phyloP scores from a whole-genome alignment of 441 rosid species.

The Populus hybrid region DNA sequence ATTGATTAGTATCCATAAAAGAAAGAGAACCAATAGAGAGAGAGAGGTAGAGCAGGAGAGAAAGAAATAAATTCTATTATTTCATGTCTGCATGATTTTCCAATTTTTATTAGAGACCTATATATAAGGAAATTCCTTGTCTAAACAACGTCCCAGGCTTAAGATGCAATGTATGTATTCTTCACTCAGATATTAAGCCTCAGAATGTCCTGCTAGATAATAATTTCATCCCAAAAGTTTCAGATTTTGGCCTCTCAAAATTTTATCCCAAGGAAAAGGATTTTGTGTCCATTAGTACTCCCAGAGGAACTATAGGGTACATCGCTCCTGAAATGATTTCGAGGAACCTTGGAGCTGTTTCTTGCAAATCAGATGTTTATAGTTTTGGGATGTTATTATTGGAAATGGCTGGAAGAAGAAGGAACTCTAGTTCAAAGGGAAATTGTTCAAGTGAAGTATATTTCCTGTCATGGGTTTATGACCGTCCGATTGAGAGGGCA shows the following conservation, averaged over 20 bases:
- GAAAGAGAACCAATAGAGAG: too few species aligned
- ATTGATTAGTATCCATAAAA: too few species aligned
- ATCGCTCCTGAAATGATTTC: conserved; percentile 42
- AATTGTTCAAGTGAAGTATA: conserved; percentile 1
- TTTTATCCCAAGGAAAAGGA: conserved; percentile 16
- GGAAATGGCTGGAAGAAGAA: conserved; percentile 29
- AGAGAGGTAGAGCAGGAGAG: too few species aligned
- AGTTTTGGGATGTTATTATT: conserved; percentile 32
- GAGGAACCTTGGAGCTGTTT: conserved; percentile 26
- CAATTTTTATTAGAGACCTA: too few species aligned
- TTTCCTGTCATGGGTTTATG: conserved; percentile 26
- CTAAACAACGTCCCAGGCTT: too few species aligned
- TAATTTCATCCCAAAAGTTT: conserved; percentile 30
- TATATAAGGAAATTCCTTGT: too few species aligned
- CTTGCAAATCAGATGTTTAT: conserved; percentile 32
- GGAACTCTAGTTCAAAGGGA: conserved; percentile 1
- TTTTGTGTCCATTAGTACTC: conserved; percentile 17
- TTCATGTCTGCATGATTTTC: too few species aligned
- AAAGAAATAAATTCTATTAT: too few species aligned
- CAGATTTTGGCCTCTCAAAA: conserved; percentile 37
- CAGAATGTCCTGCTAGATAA: conserved; percentile 30
- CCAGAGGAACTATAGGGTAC: conserved; percentile 32
- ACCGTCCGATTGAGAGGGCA: conserved; percentile 22
- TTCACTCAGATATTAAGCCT: conserved; percentile 45
- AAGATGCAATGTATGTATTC: conserved; percentile 31